These are phyloP conservation scores for Fraxinus baroniana DNA, from an alignment of 305 asterid species.

Conservation along the genomic window DNA sequence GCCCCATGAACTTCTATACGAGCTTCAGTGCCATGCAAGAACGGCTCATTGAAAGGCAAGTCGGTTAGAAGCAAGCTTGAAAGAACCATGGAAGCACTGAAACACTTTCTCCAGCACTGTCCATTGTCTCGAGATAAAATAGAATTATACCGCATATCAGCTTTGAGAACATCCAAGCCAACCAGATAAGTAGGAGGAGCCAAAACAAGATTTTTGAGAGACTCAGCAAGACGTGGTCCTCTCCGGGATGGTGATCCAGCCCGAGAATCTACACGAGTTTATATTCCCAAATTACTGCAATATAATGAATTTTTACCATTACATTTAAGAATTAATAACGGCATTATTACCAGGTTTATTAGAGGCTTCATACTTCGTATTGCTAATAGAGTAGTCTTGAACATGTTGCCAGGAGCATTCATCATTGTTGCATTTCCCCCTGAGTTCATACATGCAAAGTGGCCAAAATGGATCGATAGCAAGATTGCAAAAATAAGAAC, in stretches of 20 bases:
- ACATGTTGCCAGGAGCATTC: conserved; percentile 52
- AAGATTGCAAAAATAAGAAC: conserved; percentile 38
- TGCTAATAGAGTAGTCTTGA: conserved; percentile 30
- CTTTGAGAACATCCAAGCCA: conserved; percentile 39
- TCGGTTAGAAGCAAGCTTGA: conserved; percentile 40
- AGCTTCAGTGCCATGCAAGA: conserved; percentile 43
- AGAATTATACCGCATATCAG: conserved; percentile 30
- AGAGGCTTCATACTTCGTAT: conserved; percentile 3
- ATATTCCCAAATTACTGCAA: background rate
- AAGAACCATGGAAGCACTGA: conserved; percentile 43
- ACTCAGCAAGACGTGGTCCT: conserved; percentile 25
- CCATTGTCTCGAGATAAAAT: conserved; percentile 31
- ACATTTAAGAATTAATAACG: background rate
- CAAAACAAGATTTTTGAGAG: conserved; percentile 25
- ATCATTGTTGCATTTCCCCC: conserved; percentile 54
- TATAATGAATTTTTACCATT: background rate
- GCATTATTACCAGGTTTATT: conserved; percentile 24
- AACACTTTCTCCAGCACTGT: conserved; percentile 41
- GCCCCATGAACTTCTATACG: conserved; percentile 42
- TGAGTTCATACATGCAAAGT: conserved; percentile 53
- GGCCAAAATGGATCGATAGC: conserved; percentile 49
- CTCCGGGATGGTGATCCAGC: conserved; percentile 22
- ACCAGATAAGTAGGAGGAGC: conserved; percentile 46
- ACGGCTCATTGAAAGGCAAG: conserved; percentile 32
- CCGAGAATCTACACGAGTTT: conserved; percentile 28